A percentile compares a stretch with the other conserved stretches of the same genome.
Evolutionary conservation across 2,329 filamentous ascomycete genomes (phyloP).

Genomic region (Scedosporium boydii): DNA sequence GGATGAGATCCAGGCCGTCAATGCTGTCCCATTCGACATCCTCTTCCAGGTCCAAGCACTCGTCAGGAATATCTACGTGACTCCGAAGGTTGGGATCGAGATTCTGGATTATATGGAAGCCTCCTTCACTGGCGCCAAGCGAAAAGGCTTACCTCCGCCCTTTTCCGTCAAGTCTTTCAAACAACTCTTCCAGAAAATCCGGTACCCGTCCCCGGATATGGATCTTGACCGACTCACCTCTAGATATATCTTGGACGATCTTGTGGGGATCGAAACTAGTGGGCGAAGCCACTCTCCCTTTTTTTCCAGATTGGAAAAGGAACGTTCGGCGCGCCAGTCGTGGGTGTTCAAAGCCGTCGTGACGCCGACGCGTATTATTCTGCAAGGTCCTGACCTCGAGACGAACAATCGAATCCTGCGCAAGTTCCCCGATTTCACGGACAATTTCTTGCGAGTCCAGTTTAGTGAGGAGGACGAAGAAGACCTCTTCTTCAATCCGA

Average conservation of each 20-base stretch:
- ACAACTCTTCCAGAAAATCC: constrained; percentile 40
- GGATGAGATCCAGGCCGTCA: constrained; percentile 21
- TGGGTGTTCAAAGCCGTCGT: constrained; percentile 47
- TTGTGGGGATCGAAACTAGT: constrained; percentile 30
- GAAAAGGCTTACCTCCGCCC: constrained; percentile 15
- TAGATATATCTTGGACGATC: constrained; percentile 26
- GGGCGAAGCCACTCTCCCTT: constrained; percentile 17
- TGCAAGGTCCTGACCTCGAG: constrained; percentile 55
- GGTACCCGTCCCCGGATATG: constrained; percentile 41
- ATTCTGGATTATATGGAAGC: constrained; percentile 35
- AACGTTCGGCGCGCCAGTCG: constrained; percentile 28
- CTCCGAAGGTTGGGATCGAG: constrained; percentile 38
- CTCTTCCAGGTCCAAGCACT: constrained; percentile 56
- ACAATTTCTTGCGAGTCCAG: constrained; percentile 60
- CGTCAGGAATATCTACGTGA: constrained; percentile 52
- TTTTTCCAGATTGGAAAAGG: constrained; percentile 10
- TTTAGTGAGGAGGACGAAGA: constrained; percentile 68
- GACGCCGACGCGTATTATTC: constrained; percentile 47
- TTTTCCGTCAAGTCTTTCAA: constrained; percentile 46
- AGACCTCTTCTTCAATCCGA: constrained; percentile 48
- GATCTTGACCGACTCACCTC: constrained; percentile 32
- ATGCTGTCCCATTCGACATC: constrained; percentile 38
- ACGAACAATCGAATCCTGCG: constrained; percentile 62
- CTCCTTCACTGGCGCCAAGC: constrained; percentile 16
- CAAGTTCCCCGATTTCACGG: constrained; percentile 48